Conservation (phyloP, 352 stramenopile species). For the Phytophthora gonapodyides region DNA sequence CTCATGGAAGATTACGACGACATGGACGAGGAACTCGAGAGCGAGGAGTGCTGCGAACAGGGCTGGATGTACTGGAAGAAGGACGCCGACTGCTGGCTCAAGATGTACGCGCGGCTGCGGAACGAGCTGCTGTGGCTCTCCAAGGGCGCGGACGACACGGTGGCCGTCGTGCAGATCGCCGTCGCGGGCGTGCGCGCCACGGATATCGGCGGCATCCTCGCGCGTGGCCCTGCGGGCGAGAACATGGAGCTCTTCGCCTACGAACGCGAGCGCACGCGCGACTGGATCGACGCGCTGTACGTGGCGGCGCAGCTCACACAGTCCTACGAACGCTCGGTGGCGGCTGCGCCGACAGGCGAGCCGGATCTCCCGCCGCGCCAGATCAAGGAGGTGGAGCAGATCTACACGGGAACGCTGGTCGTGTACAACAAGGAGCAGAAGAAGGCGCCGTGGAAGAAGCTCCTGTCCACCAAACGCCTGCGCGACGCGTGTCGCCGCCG, state of each 20-base stretch:
- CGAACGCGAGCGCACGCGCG: slow-evolving; percentile 49
- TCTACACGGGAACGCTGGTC: slow-evolving; percentile 73
- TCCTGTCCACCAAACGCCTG: slow-evolving; percentile 44
- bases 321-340: slow-evolving; percentile 50
- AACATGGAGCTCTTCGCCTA: slow-evolving; percentile 82
- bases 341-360: slow-evolving; percentile 19
- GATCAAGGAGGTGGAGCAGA: slow-evolving; percentile 43
- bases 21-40: slow-evolving; percentile 27
- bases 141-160: slow-evolving; percentile 40
- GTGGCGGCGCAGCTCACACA: slow-evolving; percentile 62
- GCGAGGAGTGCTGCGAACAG: slow-evolving; percentile 37
- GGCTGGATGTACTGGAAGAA: slow-evolving; percentile 85
- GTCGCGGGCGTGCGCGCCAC: slow-evolving; percentile 56
- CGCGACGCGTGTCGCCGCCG: slow-evolving; percentile 50
- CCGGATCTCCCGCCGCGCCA: slow-evolving; percentile 25
- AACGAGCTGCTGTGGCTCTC: slow-evolving; percentile 76
- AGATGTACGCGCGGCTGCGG: slow-evolving; percentile 72
- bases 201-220: slow-evolving; percentile 51
- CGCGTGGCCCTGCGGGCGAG: slow-evolving; percentile 58
- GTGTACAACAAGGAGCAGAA: slow-evolving; percentile 67
- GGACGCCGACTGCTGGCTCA: slow-evolving; percentile 68
- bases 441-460: slow-evolving; percentile 46
- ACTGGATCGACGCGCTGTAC: slow-evolving; percentile 71
- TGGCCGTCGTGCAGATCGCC: slow-evolving; percentile 72
- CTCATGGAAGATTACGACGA: slow-evolving; percentile 46